Evolutionary conservation across 106 monocot species (phyloP), one percentile per base, ranked within the genome.

Genomic region (Dendrobium catenatum): DNA sequence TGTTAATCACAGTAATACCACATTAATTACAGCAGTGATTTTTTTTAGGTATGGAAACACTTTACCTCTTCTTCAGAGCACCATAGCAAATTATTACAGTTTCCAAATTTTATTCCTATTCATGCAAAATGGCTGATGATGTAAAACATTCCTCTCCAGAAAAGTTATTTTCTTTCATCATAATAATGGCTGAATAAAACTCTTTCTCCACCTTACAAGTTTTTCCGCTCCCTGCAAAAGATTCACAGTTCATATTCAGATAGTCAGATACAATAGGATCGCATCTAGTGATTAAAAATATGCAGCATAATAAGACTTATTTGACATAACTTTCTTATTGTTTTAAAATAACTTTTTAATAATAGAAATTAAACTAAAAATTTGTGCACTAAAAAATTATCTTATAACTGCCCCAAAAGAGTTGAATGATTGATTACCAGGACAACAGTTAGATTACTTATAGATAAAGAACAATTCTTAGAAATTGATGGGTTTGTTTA

Each of bases 181-280:
- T 16, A 81, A 26, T 37, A 75, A 81, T 74, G 81, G 55, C 40
- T 75, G 51, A 29, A 9, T 42, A 3, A 24, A 56, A 55, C 37
- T 16, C 17, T 51, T 31, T 56, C 58, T 81, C 81, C 81, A 81
- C 81, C 81, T 81, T 74, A 41, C 72, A 33, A 81, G 81, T 55
- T 75, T 81, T 55, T 81, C 81, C 7, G 55, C 41, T 40, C 81
- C 81, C 81, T 81, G 40, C 40, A 75, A 74, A 51, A 75, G 19
- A 40, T 42, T 49, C 15, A 41, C 16, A n/a, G 41, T 68, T 79
- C 42, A 66, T 44, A 20, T 22, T 20, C 58, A 26, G 42, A 64
- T 42, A 26, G 0, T 20, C 58, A 26, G 42, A 64, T 42, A 26
- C 5, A n/a, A 66, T 15, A 3, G 42, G 24, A 15, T 19, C 8